A percentile compares a stretch with the other conserved stretches of the same genome.
Evolutionary conservation across 2,329 filamentous ascomycete species (phyloP).

Genomic region (Magnaporthales sp.): DNA sequence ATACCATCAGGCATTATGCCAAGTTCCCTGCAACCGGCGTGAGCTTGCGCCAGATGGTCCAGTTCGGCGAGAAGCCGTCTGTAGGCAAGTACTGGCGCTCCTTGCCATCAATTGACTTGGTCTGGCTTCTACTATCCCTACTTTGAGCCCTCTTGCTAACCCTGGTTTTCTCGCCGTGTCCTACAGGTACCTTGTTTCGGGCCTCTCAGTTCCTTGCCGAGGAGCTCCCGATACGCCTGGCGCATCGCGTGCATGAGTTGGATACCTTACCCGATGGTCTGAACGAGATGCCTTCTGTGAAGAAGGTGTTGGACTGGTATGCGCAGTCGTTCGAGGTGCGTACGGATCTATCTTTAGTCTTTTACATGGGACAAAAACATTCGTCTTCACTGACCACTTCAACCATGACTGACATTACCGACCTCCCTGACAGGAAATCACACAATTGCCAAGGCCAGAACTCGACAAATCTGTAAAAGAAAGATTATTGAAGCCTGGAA

Average conservation of each 20-base stretch:
- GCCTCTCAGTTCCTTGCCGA: conserved; percentile 97
- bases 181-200: conserved; percentile 81
- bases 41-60: conserved; percentile 96
- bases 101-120: not conserved
- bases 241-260: conserved; percentile 92
- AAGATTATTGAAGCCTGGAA: conserved; percentile 63
- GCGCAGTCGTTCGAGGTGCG: conserved; percentile 96
- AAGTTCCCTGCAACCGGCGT: conserved; percentile 94
- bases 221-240: conserved; percentile 92
- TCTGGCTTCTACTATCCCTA: not conserved
- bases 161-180: not conserved
- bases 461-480: conserved; percentile 69
- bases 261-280: conserved; percentile 88
- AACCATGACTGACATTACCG: not conserved
- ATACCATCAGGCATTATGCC: conserved; percentile 94
- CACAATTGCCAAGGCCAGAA: conserved; percentile 68
- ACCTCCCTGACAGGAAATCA: conserved; percentile 65
- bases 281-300: conserved; percentile 95
- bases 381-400: not conserved
- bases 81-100: conserved; percentile 53
- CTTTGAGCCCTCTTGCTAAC: not conserved
- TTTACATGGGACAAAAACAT: not conserved
- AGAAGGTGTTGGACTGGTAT: conserved; percentile 95
- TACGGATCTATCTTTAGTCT: not conserved
- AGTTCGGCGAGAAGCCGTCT: conserved; percentile 91